phyloP scores from a whole-genome alignment of 2,329 filamentous ascomycete species.

The Didymella segeticola region DNA sequence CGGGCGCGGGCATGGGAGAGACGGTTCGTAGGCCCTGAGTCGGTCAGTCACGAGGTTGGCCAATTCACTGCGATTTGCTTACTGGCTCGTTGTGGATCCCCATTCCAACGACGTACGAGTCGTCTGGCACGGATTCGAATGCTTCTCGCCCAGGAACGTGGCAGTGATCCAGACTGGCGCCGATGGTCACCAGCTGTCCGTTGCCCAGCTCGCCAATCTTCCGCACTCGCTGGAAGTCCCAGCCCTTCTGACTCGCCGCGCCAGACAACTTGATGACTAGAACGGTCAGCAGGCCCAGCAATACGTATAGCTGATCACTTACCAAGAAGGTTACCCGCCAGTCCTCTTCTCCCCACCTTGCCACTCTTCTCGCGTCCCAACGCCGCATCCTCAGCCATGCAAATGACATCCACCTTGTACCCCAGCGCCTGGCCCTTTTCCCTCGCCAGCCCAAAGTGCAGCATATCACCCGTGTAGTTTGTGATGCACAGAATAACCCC shows the following conservation, averaged over 20 bases:
- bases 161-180: slow-evolving; percentile 60
- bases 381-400: slow-evolving; percentile 58
- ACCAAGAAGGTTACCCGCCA: slow-evolving; percentile 59
- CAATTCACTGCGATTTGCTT: slow-evolving; percentile 9
- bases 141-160: slow-evolving; percentile 60
- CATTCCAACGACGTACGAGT: slow-evolving; percentile 53
- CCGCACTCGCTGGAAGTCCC: slow-evolving; percentile 54
- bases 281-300: slow-evolving; percentile 12
- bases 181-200: slow-evolving; percentile 57
- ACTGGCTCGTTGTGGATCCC: slow-evolving; percentile 61
- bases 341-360: slow-evolving; percentile 57
- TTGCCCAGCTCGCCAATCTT: slow-evolving; percentile 55
- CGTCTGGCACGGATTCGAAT: slow-evolving; percentile 55
- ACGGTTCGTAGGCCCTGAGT: slow-evolving; percentile 53
- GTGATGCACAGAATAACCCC: slow-evolving; percentile 58
- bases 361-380: slow-evolving; percentile 57
- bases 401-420: slow-evolving; percentile 55
- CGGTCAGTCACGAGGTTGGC: background rate
- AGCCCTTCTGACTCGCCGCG: slow-evolving; percentile 53
- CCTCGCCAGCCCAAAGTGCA: slow-evolving; percentile 58
- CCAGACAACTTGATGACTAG: slow-evolving; percentile 57
- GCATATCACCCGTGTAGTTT: slow-evolving; percentile 59
- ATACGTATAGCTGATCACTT: background rate
- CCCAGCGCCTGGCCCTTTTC: slow-evolving; percentile 56
- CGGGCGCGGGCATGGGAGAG: slow-evolving; percentile 56